These are phyloP conservation scores for Phaffia tasmanica DNA, from an alignment of 768 basidiomycete genomes.

Conservation along the genomic window DNA sequence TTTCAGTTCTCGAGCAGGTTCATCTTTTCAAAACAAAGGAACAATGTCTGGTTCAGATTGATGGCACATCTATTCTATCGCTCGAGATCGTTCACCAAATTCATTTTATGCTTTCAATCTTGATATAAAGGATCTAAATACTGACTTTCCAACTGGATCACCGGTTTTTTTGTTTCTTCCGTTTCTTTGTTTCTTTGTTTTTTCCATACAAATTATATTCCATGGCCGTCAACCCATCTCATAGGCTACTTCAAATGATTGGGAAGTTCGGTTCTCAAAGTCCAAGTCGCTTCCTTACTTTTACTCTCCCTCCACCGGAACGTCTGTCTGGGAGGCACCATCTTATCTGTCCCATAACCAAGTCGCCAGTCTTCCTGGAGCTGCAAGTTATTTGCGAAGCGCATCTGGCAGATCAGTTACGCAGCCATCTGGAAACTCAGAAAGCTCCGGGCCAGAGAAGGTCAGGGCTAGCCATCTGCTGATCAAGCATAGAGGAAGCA, in stretches of 20 bases:
- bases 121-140: too few species aligned
- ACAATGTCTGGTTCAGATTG: too few species aligned
- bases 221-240: too few species aligned
- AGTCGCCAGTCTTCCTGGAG: conserved; percentile 55
- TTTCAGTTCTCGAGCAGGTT: too few species aligned
- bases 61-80: too few species aligned
- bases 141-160: too few species aligned
- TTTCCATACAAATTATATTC: too few species aligned
- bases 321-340: conserved; percentile 74
- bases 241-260: conserved; percentile 1
- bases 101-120: too few species aligned
- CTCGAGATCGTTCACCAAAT: too few species aligned
- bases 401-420: conserved; percentile 26
- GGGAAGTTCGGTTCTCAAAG: conserved; percentile 23
- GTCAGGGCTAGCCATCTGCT: conserved; percentile 92
- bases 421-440: conserved; percentile 26
- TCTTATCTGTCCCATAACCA: conserved; percentile 52
- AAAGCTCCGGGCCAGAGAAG: conserved; percentile 40
- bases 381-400: conserved; percentile 43
- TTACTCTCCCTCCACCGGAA: conserved; percentile 59
- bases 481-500: conserved; percentile 60
- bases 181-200: too few species aligned
- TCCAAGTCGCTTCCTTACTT: conserved; percentile 56
- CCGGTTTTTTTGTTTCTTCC: too few species aligned
- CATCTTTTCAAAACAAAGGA: too few species aligned